Base-by-base conservation (phyloP, 2,329 filamentous ascomycete species). In the Trichoderma sp. region DNA sequence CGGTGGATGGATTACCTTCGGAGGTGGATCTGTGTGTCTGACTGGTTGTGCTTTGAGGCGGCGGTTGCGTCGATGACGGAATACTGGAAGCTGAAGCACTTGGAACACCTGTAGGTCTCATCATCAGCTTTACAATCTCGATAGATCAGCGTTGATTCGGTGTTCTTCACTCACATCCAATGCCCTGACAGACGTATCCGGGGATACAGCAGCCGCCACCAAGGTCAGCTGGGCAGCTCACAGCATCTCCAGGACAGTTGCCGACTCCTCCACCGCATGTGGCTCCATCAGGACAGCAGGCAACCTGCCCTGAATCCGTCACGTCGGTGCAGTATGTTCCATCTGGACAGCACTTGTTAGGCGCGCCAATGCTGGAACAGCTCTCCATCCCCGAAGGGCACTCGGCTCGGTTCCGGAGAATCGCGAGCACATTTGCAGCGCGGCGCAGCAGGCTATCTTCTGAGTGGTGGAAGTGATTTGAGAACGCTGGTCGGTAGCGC, bases 201-300 rank as follows among this genome's bases (percentile, higher is more conserved):
- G 88, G 82, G 12, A 93, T 87, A 75, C 92, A 94, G 74, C 92
- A 94, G 2, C 91, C 92, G 15, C 91, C 91, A 3, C 91, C 91
- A 0, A 89, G 76, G 37, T 84, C 84, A 8, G 86, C 82, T 0
- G 88, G 82, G 75, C 92, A 94, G 58, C 86, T 86, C 12, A 86
- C 85, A 69, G 90, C 88, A 48, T 85, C 89, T 4, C 81, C 79
- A 2, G 83, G 82, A 71, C 92, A 94, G n/a, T 75, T 75, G 0
- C 84, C 85, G 6, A 94, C 87, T 1, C 80, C 79, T 10, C 90
- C 89, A 4, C 84, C 84, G 76, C 92, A 94, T 6, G 77, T 84
- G 52, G 82, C 80, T 4, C 90, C 91, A 39, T 81, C 74, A 0
- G 90, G 90, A 78, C 92, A 95, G 78, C 92, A 95, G 3, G 91